phyloP scores from a whole-genome alignment of 352 stramenopile species.

The Globisporangium carolinianum region DNA sequence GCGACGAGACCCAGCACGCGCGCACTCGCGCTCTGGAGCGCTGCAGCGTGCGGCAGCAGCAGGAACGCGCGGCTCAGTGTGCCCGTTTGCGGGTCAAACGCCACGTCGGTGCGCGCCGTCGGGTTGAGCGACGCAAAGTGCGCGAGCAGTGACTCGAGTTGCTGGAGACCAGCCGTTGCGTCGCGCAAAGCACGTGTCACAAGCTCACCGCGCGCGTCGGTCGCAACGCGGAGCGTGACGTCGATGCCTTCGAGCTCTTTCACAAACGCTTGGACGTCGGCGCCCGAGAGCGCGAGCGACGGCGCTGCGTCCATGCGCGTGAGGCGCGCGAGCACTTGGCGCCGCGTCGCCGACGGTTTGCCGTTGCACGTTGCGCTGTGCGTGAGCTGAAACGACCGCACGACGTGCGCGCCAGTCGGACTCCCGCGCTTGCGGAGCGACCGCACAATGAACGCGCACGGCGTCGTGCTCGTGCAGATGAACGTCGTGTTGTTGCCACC shows the following conservation, averaged over 20 bases:
- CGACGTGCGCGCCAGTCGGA: conserved; percentile 1
- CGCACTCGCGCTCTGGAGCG: conserved; percentile 23
- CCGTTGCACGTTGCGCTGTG: conserved; percentile 30
- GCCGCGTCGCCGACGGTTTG: conserved; percentile 24
- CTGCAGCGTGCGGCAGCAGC: conserved; percentile 26
- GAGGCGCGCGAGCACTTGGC: conserved; percentile 34
- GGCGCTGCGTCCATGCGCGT: conserved; percentile 20
- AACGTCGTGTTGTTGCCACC: conserved; percentile 49
- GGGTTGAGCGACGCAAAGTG: conserved; percentile 37
- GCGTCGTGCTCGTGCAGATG: conserved; percentile 32
- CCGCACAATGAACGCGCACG: conserved; percentile 34
- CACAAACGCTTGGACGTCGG: conserved; percentile 28
- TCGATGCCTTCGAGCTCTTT: conserved; percentile 28
- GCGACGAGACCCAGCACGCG: conserved; percentile 26
- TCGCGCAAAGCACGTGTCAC: conserved; percentile 21
- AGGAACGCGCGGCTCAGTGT: conserved; percentile 40
- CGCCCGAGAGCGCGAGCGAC: conserved; percentile 24
- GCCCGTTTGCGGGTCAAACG: conserved; percentile 19
- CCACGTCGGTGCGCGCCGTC: conserved; percentile 20
- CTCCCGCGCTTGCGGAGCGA: conserved; percentile 10
- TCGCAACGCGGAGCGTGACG: conserved; percentile 32
- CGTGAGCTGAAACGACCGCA: conserved; percentile 27
- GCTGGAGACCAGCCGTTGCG: conserved; percentile 29
- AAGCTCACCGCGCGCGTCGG: conserved; percentile 26
- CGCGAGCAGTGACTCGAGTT: conserved; percentile 37